A percentile compares a stretch with the other conserved stretches of the same genome.
These are phyloP conservation scores for Chaetomium cochliodes DNA, from an alignment of 495 filamentous ascomycete genomes.

Conservation along the genomic window DNA sequence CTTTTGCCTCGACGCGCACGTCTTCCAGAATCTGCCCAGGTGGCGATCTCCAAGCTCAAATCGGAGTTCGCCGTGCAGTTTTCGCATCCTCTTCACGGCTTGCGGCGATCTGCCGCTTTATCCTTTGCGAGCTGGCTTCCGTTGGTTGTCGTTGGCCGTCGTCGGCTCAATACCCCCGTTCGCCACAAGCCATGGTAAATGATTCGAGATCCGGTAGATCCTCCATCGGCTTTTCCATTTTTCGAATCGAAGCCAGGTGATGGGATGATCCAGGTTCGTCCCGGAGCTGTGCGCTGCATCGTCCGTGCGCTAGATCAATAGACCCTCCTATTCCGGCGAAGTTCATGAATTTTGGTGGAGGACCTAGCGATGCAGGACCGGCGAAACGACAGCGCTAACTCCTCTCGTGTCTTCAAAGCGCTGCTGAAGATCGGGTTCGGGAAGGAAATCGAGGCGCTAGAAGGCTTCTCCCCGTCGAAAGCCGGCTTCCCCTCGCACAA, in stretches of 20 bases:
- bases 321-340: slow-evolving; percentile 5
- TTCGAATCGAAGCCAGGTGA: background rate
- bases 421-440: too few relatives aligned
- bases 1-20: background rate
- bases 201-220: background rate
- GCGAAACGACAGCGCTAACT: slow-evolving; percentile 4
- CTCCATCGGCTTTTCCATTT: background rate
- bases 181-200: too few relatives aligned
- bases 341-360: slow-evolving; percentile 17
- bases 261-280: background rate
- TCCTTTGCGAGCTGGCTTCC: background rate
- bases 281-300: background rate
- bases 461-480: too few relatives aligned
- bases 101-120: background rate
- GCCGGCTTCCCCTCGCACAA: too few relatives aligned
- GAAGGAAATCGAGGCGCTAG: too few relatives aligned
- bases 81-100: background rate
- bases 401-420: background rate
- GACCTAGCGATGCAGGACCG: slow-evolving; percentile 16
- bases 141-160: too few relatives aligned
- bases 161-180: too few relatives aligned
- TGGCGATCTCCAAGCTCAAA: background rate
- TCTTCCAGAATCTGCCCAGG: background rate
- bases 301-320: slow-evolving; percentile 31
- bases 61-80: background rate